Base-by-base conservation (phyloP, 2,329 filamentous ascomycete genomes). In the Fusarium subglutinans region DNA sequence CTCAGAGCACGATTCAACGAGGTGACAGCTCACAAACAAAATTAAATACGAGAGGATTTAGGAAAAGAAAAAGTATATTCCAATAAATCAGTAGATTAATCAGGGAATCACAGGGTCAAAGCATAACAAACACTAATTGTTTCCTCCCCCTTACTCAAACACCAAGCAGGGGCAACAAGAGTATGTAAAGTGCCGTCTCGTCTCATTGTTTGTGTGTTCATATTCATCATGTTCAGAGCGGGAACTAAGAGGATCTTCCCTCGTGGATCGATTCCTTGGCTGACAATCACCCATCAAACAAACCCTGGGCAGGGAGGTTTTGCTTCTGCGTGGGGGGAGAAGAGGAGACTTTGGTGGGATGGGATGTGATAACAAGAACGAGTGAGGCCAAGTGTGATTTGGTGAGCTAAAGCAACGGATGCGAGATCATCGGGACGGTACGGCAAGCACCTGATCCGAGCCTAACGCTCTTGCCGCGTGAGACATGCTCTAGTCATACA, bases 391-490 rank as follows among this genome's bases (percentile, higher is more conserved):
- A 33, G 37, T 47, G 30, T 30, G 57, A 55, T 57, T 8, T 38
- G 56, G 51, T 38, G 45, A 67, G 47, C 65, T 65, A 53, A 43
- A 70, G 61, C 56, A 38, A 55, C 66, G 58, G 71, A 57, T 74
- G 71, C 71, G 44, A 74, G 71, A 74, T 74, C 54, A 72, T 61
- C 71, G 71, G 67, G 71, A 74, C 67, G 67, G 66, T 57, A 69
- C 65, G 69, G 63, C 54, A 68, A 72, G 71, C 62, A 71, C 70
- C 54, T 73, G 70, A 73, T 53, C 71, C 71, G 71, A 63, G 66
- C 71, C 71, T 67, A 73, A 74, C 72, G 54, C 57, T 63, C 33
- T 51, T 53, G 30, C 55, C 50, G 69, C 54, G 69, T 69, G 53
- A 70, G 69, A 72, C 54, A 70, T 50, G 38, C 41, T 61, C 17